phyloP scores from a whole-genome alignment of 768 basidiomycete species.

The Sistotremastrum suecicum region DNA sequence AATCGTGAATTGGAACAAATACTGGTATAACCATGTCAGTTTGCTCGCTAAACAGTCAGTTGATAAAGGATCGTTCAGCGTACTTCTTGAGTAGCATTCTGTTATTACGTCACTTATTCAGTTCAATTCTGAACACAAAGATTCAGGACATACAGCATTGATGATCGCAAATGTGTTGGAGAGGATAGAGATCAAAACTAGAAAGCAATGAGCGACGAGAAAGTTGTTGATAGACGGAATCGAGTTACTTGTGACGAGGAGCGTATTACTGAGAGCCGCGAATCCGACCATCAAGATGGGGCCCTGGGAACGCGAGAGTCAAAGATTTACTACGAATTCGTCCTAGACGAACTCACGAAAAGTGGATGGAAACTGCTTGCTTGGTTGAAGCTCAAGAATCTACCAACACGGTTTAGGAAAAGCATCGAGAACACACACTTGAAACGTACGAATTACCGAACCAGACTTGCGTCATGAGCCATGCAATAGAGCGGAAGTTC shows the following conservation, averaged over 20 bases:
- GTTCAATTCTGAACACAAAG: background rate
- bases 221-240: background rate
- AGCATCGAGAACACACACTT: background rate
- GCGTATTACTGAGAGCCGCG: slow-evolving; percentile 65
- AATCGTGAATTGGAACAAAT: slow-evolving; percentile 78
- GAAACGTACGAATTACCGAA: slow-evolving; percentile 59
- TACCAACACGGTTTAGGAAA: background rate
- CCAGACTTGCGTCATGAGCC: slow-evolving; percentile 83
- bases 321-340: background rate
- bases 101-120: background rate
- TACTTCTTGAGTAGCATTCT: slow-evolving; percentile 53
- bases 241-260: slow-evolving; percentile 65
- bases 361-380: slow-evolving; percentile 47
- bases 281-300: slow-evolving; percentile 70
- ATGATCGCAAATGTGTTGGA: slow-evolving; percentile 80
- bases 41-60: no score
- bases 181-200: slow-evolving; percentile 74
- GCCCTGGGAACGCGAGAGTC: slow-evolving; percentile 12
- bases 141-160: slow-evolving; percentile 32
- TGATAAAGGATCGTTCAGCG: slow-evolving; percentile 1
- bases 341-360: slow-evolving; percentile 26
- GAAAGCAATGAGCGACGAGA: background rate
- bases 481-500: slow-evolving; percentile 43
- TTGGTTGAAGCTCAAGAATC: slow-evolving; percentile 28
- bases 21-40: slow-evolving; percentile 25